Evolutionary conservation across 345 rosid genomes (phyloP).

Genomic region (Nephelium lappaceum): DNA sequence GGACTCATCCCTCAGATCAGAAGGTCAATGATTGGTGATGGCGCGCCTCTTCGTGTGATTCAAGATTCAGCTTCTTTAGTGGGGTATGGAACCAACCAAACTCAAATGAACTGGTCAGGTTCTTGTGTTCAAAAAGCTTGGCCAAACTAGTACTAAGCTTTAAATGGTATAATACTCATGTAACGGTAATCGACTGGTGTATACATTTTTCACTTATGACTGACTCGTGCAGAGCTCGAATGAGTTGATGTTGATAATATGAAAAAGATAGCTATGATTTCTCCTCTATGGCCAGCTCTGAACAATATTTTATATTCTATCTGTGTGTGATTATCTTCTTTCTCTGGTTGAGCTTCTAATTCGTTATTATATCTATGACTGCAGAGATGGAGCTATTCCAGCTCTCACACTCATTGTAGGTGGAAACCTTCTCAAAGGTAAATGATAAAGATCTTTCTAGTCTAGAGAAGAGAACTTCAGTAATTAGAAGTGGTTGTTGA

Average conservation of each 20-base stretch:
- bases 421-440: conserved; percentile 70
- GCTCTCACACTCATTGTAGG: conserved; percentile 63
- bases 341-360: background rate
- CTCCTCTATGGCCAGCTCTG: background rate
- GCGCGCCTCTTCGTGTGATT: conserved; percentile 64
- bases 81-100: conserved; percentile 46
- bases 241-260: too few relatives aligned
- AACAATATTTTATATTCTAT: too few relatives aligned
- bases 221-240: too few relatives aligned
- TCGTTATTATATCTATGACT: conserved; percentile 13
- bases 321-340: background rate
- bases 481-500: background rate
- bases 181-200: too few relatives aligned
- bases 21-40: conserved; percentile 48
- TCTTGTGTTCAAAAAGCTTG: background rate
- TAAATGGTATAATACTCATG: background rate
- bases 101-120: background rate
- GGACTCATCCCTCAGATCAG: conserved; percentile 51
- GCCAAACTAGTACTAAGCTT: background rate
- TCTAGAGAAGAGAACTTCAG: background rate
- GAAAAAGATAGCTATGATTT: background rate
- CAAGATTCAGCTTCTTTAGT: conserved; percentile 55
- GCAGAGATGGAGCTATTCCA: conserved; percentile 73
- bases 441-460: background rate
- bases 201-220: too few relatives aligned